phyloP scores from a whole-genome alignment of 1,284 basidiomycete genomes.

The Leccinum fallax region DNA sequence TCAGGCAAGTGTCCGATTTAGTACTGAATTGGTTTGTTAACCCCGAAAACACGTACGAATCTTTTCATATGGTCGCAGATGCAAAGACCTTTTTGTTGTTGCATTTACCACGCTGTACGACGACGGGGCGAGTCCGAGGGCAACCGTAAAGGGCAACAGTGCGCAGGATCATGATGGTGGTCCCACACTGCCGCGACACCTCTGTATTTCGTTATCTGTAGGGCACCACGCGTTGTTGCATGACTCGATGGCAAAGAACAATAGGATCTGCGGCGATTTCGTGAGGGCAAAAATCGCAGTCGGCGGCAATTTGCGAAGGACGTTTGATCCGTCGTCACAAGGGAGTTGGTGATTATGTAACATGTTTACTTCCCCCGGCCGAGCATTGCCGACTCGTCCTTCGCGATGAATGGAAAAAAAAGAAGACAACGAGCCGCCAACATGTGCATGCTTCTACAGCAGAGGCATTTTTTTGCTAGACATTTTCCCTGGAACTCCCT shows the following conservation, averaged over 20 bases:
- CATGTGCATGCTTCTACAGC: slow-evolving; percentile 1
- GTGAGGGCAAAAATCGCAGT: slow-evolving; percentile 2
- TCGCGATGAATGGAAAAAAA: not conserved
- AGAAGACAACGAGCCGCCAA: not conserved
- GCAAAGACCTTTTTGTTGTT: not conserved
- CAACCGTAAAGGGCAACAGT: not conserved
- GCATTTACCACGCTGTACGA: not conserved
- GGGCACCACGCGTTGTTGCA: not conserved
- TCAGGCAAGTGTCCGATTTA: slow-evolving; percentile 16
- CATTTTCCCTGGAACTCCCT: not conserved
- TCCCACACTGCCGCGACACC: not conserved
- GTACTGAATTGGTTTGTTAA: slow-evolving; percentile 3
- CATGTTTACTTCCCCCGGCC: not conserved
- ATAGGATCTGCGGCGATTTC: not conserved
- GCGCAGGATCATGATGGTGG: not conserved
- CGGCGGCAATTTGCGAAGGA: not conserved
- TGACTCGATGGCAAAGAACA: slow-evolving; percentile 1
- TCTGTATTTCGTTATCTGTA: not conserved
- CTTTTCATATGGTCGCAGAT: slow-evolving; percentile 8
- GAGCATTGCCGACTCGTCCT: no score
- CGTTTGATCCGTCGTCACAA: slow-evolving; percentile 1
- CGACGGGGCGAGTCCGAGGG: not conserved
- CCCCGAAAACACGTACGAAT: slow-evolving; percentile 4
- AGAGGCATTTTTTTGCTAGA: not conserved
- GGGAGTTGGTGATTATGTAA: slow-evolving; percentile 21